phyloP scores from a whole-genome alignment of 129 eudicot genomes.

The Silybum marianum region DNA sequence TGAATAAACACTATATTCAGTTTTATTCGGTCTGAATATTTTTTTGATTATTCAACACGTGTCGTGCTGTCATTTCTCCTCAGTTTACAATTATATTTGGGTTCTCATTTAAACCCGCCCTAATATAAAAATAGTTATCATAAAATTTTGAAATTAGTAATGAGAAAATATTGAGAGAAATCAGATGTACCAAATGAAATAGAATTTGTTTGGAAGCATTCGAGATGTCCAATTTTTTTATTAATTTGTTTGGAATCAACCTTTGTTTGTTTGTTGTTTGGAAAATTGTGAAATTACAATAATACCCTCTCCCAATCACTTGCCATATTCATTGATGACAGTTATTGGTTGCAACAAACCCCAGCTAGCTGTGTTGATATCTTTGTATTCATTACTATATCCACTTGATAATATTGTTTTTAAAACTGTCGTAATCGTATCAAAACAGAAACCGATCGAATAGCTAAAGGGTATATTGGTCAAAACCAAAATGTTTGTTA shows the following conservation, averaged over 20 bases:
- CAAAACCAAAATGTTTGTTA: not conserved
- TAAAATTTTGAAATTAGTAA: not conserved
- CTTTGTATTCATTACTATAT: not conserved
- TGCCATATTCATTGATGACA: not conserved
- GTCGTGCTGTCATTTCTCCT: no score
- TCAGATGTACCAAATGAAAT: not conserved
- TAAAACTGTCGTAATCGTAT: not conserved
- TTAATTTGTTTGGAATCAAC: conserved; percentile 11
- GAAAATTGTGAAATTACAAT: conserved; percentile 11
- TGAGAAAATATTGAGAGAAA: not conserved
- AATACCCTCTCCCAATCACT: conserved; percentile 13
- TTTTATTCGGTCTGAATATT: no score
- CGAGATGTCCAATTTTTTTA: not conserved
- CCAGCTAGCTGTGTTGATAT: not conserved
- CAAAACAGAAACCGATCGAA: not conserved
- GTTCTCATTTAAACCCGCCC: no score
- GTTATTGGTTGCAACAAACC: conserved; percentile 27
- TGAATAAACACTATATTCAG: no score
- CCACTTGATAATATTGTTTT: not conserved
- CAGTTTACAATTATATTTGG: no score
- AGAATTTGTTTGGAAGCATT: conserved; percentile 9
- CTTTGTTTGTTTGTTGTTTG: conserved; percentile 12
- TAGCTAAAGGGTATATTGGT: not conserved
- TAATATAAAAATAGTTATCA: not conserved
- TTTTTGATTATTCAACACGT: no score